These are phyloP conservation scores for Dianthus caryophyllus DNA, from an alignment of 148 eudicot genomes.

Conservation along the genomic window DNA sequence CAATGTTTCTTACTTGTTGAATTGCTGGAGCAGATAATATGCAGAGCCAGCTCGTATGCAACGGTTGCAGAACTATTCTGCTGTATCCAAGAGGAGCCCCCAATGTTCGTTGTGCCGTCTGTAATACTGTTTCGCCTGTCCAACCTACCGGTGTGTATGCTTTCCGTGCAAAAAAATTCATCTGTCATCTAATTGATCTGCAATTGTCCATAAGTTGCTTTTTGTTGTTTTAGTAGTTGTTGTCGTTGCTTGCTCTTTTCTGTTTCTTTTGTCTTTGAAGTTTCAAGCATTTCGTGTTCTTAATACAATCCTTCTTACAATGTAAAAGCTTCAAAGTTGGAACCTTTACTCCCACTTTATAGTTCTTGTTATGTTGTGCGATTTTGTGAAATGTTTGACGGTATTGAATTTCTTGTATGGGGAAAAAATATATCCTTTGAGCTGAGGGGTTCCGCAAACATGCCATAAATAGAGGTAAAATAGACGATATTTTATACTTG, in stretches of 20 bases:
- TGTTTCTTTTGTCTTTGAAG: not conserved
- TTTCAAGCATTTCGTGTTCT: not conserved
- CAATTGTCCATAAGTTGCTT: not conserved
- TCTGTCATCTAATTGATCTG: too few species aligned
- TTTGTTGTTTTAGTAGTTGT: not conserved
- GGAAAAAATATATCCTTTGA: too few species aligned
- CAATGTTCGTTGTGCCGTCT: slow-evolving; percentile 81
- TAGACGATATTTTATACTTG: too few species aligned
- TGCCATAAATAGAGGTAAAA: too few species aligned
- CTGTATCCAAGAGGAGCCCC: slow-evolving; percentile 83
- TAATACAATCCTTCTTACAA: not conserved
- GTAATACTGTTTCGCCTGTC: slow-evolving; percentile 59
- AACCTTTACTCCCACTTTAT: not conserved
- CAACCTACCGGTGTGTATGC: slow-evolving; percentile 32
- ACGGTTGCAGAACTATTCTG: slow-evolving; percentile 78
- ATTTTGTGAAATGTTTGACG: not conserved
- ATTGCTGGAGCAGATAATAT: slow-evolving; percentile 32
- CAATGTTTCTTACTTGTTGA: not conserved
- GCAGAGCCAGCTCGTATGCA: slow-evolving; percentile 93
- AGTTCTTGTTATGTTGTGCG: not conserved
- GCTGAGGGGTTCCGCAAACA: too few species aligned
- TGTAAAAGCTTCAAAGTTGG: not conserved
- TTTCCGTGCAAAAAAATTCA: too few species aligned
- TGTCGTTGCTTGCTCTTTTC: not conserved
- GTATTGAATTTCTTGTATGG: not conserved